Base-by-base conservation (phyloP, 495 filamentous ascomycete genomes). In the Annulohypoxylon moriforme region DNA sequence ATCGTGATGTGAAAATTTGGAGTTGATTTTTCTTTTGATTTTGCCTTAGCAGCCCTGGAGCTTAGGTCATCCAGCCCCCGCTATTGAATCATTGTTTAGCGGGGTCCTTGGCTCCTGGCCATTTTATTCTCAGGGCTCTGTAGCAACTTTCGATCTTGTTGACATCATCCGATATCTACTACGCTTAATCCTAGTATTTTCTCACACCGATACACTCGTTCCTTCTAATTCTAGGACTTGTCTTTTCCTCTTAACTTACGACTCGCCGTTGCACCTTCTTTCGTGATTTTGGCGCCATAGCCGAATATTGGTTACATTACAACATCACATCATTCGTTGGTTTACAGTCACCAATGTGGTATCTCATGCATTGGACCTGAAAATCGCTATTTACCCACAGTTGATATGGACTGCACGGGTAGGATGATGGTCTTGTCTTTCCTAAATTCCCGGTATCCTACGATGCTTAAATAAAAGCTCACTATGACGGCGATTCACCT, bases 1-100 rank as follows among this genome's bases (percentile, higher is more conserved):
- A 44, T 58, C 62, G 62, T 65, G 62, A 65, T 40, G 18, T 47
- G 62, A 65, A 65, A 65, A 47, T 34, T 65, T 65, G 56, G 34
- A 44, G 40, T 44, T 44, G 44, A 24, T 27, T 50, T 36, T 64
- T 40, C 34, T 57, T 34, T 47, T 25, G n/a, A n/a, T n/a, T 31
- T 53, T 38, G 25, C 61, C 25, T 46, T 31, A 44, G 38, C n/a
- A 44, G 27, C 3, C 27, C 6, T 29, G 27, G 27, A 29, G 27
- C 25, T 46, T 31, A 44, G 40, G 29, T 34, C 27, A 27, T 25
- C 27, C 20, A 57, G n/a, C 14, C 14, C 18, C 61, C 38, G 6
- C 36, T 44, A 57, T 14, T 38, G 36, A 25, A 18, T 31, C 24
- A 36, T 18, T 6, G 14, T 36, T 13, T 20, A 6, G 9, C 38